phyloP scores from a whole-genome alignment of 2,329 filamentous ascomycete genomes.

The Zasmidium angulare region DNA sequence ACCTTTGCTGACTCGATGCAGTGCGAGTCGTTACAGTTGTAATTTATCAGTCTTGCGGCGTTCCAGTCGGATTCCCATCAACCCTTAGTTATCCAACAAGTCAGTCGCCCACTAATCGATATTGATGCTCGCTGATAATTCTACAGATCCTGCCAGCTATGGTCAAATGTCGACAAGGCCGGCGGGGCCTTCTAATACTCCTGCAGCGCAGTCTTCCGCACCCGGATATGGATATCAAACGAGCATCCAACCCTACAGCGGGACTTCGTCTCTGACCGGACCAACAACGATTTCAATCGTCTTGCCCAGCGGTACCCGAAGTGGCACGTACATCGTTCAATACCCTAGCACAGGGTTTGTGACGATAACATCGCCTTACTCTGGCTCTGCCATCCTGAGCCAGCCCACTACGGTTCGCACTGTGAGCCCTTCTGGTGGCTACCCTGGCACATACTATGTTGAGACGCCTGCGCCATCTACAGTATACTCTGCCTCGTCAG shows the following conservation, averaged over 20 bases:
- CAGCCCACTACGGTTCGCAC: neutral
- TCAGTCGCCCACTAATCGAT: neutral
- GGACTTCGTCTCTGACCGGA: constrained; percentile 1
- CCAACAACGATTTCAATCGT: neutral
- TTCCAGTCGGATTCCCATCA: constrained; percentile 12
- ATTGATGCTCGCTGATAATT: neutral
- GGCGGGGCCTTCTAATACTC: neutral
- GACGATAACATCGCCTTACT: too few relatives aligned
- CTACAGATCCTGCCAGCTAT: neutral
- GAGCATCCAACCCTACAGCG: constrained; percentile 5
- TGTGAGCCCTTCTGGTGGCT: neutral
- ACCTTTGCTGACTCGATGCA: constrained; percentile 3
- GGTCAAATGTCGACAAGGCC: neutral
- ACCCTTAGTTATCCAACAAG: constrained; percentile 10
- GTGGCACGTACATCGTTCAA: too few relatives aligned
- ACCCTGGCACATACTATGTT: neutral
- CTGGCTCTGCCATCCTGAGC: too few relatives aligned
- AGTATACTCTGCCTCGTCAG: neutral
- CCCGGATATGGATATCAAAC: neutral
- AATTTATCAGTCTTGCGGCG: constrained; percentile 12
- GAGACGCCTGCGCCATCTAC: neutral
- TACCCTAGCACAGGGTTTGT: too few relatives aligned
- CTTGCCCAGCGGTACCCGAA: neutral
- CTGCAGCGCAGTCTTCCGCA: neutral
- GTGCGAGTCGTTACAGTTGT: constrained; percentile 19